A percentile compares a stretch with the other conserved stretches of the same genome.
Conservation (phyloP, 768 basidiomycete species). For the Paxillus rubicundulus region DNA sequence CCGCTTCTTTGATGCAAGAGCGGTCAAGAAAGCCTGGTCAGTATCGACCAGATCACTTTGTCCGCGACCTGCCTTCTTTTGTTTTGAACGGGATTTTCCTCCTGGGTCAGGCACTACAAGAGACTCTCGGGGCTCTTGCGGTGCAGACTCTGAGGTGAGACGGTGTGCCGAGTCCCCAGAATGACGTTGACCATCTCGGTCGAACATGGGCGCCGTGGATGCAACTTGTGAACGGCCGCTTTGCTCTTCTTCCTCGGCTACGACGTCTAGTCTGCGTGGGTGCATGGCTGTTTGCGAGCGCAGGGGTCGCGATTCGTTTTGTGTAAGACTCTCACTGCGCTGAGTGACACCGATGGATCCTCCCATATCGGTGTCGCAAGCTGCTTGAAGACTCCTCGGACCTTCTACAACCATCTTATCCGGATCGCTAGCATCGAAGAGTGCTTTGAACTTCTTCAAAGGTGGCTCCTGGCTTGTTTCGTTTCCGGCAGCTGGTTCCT, state of each 20-base stretch:
- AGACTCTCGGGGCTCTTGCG: not conserved
- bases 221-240: constrained; percentile 12
- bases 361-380: constrained; percentile 8
- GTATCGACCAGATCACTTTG: constrained; percentile 40
- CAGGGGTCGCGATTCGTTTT: constrained; percentile 21
- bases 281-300: constrained; percentile 3
- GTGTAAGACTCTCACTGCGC: constrained; percentile 23
- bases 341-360: constrained; percentile 14
- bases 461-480: constrained; percentile 45
- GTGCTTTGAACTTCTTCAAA: constrained; percentile 65
- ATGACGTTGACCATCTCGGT: not conserved
- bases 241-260: constrained; percentile 60
- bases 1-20: constrained; percentile 68
- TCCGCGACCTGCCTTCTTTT: constrained; percentile 2
- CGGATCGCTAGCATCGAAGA: constrained; percentile 67
- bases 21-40: constrained; percentile 68
- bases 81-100: constrained; percentile 6
- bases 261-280: constrained; percentile 31
- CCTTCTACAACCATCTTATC: constrained; percentile 35
- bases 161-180: not conserved
- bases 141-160: not conserved
- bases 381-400: constrained; percentile 11
- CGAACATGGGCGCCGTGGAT: not conserved
- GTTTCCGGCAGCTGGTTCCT: constrained; percentile 15
- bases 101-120: constrained; percentile 20